A percentile compares a stretch with the other conserved stretches of the same genome.
These are phyloP conservation scores for Nemania bipapillata DNA, from an alignment of 2,329 filamentous ascomycete genomes.

Conservation along the genomic window DNA sequence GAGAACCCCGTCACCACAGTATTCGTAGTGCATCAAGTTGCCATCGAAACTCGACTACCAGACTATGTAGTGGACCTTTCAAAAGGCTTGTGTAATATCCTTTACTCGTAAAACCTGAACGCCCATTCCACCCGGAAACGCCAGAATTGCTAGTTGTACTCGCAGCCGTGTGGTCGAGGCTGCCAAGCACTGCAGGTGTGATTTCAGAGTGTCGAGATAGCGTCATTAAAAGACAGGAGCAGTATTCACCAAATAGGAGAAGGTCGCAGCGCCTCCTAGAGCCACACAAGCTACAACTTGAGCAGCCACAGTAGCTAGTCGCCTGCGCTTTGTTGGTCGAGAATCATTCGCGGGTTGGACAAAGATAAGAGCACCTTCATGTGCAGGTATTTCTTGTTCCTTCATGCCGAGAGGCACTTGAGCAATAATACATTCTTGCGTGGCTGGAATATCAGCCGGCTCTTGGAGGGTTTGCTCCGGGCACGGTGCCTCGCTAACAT, in stretches of 20 bases:
- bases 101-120: conserved; percentile 14
- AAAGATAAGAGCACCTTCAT: conserved; percentile 16
- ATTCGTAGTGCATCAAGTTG: background rate
- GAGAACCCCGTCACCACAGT: conserved; percentile 1
- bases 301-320: conserved; percentile 39
- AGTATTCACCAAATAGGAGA: conserved; percentile 47
- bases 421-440: background rate
- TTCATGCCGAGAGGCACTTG: background rate
- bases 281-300: conserved; percentile 49
- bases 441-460: background rate
- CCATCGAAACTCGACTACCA: background rate
- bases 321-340: conserved; percentile 49
- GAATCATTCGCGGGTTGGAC: conserved; percentile 4
- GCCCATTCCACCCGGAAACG: conserved; percentile 23
- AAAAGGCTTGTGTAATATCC: conserved; percentile 1
- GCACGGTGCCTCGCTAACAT: background rate
- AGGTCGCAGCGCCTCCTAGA: conserved; percentile 48
- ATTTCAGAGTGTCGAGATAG: background rate
- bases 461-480: background rate
- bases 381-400: background rate
- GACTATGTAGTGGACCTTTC: conserved; percentile 1
- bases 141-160: conserved; percentile 1
- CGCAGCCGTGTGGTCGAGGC: background rate
- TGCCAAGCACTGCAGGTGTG: background rate
- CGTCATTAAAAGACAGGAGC: conserved; percentile 42